Percentiles rank a stretch among this genome's conserved stretches.
phyloP scores from a whole-genome alignment of 2,329 filamentous ascomycete genomes.

The Xylariomycetidae sp. region DNA sequence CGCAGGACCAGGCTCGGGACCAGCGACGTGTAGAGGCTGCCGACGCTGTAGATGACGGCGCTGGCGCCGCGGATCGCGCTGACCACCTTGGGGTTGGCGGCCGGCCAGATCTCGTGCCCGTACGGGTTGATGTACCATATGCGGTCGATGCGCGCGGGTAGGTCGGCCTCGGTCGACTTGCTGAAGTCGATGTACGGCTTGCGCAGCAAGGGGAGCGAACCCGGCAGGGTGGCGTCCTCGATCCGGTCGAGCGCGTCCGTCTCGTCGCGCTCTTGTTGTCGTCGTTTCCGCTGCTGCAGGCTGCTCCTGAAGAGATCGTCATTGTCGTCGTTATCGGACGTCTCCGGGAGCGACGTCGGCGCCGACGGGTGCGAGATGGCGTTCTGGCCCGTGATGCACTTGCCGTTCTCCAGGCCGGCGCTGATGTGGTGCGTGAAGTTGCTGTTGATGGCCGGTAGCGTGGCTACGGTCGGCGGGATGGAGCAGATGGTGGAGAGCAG shows the following conservation, averaged over 20 bases:
- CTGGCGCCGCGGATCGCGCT: conserved; percentile 60
- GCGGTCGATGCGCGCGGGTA: conserved; percentile 71
- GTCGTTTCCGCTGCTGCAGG: too few species aligned
- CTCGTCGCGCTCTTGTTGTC: conserved; percentile 29
- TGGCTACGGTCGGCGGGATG: conserved; percentile 70
- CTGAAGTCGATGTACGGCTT: conserved; percentile 78
- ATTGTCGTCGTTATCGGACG: conserved; percentile 14
- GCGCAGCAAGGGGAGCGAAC: conserved; percentile 73
- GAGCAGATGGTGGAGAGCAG: conserved; percentile 80
- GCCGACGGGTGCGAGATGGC: conserved; percentile 81
- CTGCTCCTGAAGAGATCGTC: too few species aligned
- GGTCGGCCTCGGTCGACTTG: conserved; percentile 69
- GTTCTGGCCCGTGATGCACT: conserved; percentile 83
- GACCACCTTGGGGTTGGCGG: conserved; percentile 76
- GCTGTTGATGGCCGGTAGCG: conserved; percentile 87
- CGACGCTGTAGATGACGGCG: conserved; percentile 84
- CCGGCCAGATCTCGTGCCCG: conserved; percentile 87
- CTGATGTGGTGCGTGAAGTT: conserved; percentile 96
- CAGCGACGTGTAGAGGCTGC: conserved; percentile 87
- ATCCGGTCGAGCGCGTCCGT: conserved; percentile 57
- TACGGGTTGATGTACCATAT: conserved; percentile 99
- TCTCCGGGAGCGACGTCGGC: conserved; percentile 49
- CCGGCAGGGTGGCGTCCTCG: conserved; percentile 77
- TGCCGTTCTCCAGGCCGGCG: conserved; percentile 71
- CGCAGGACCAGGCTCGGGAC: conserved; percentile 76